Conservation (phyloP, 371 early-diverging fungal species). For the Circinella minor region DNA sequence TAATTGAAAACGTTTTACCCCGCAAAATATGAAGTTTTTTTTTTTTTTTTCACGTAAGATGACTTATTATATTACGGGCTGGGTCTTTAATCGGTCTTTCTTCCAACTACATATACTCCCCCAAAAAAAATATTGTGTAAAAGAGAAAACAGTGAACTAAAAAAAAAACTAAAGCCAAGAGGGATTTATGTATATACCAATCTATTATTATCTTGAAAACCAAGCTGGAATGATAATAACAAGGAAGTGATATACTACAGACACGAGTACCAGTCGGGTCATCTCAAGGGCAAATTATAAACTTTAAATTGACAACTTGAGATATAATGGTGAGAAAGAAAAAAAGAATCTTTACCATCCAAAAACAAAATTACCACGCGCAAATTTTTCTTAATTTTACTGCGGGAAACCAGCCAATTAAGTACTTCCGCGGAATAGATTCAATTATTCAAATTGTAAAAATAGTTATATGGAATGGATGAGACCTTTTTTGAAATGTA, state of each 20-base stretch:
- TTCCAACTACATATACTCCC: background rate
- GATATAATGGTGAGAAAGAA: background rate
- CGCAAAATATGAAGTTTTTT: background rate
- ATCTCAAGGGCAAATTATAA: slow-evolving; percentile 5
- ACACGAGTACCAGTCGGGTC: slow-evolving; percentile 7
- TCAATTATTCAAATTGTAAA: no score
- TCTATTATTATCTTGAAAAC: no score
- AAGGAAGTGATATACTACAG: background rate
- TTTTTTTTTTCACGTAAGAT: no score
- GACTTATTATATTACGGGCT: background rate
- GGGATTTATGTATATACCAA: no score
- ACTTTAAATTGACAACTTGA: slow-evolving; percentile 4
- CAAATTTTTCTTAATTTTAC: background rate
- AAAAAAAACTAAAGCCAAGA: no score
- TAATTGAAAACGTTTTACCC: background rate
- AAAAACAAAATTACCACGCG: background rate
- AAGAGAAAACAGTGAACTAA: no score
- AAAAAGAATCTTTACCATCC: background rate
- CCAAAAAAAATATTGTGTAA: no score
- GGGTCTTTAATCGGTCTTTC: background rate
- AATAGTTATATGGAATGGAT: no score
- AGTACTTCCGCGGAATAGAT: background rate
- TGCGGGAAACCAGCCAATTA: background rate
- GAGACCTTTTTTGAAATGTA: no score
- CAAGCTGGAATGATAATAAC: no score